Percentiles rank a stretch among this genome's conserved stretches.
These are phyloP conservation scores for Phaseolus coccineus DNA, from an alignment of 331 rosid genomes.

Conservation along the genomic window DNA sequence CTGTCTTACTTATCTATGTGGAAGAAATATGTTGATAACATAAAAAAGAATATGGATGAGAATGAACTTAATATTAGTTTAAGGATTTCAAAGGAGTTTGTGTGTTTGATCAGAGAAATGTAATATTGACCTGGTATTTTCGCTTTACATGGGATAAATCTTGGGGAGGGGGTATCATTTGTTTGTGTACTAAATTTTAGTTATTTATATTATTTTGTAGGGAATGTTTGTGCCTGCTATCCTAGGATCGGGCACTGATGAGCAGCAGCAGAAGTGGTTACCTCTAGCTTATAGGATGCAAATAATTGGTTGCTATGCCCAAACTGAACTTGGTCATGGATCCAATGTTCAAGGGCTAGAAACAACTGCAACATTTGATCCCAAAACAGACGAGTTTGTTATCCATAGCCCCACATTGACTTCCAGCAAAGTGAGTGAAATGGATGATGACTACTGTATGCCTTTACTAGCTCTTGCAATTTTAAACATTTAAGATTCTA, in stretches of 20 bases:
- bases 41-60: not conserved
- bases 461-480: not conserved
- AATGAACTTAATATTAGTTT: conserved; percentile 8
- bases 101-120: conserved; percentile 14
- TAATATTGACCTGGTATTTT: conserved; percentile 1
- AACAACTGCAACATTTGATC: conserved; percentile 95
- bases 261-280: conserved; percentile 93
- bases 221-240: conserved; percentile 95
- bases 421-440: conserved; percentile 86
- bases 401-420: conserved; percentile 94
- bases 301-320: conserved; percentile 99
- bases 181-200: conserved; percentile 21
- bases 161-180: not conserved
- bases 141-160: not conserved
- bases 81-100: conserved; percentile 18
- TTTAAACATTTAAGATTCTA: conserved; percentile 23
- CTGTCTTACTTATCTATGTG: not conserved
- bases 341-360: conserved; percentile 99
- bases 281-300: conserved; percentile 92
- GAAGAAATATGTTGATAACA: not conserved
- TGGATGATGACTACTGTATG: not conserved
- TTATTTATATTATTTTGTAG: conserved; percentile 50
- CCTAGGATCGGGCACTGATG: conserved; percentile 90
- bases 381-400: conserved; percentile 80
- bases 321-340: conserved; percentile 99